Evolutionary conservation across 306 rosid genomes (phyloP).

Genomic region (Vigna mungo): DNA sequence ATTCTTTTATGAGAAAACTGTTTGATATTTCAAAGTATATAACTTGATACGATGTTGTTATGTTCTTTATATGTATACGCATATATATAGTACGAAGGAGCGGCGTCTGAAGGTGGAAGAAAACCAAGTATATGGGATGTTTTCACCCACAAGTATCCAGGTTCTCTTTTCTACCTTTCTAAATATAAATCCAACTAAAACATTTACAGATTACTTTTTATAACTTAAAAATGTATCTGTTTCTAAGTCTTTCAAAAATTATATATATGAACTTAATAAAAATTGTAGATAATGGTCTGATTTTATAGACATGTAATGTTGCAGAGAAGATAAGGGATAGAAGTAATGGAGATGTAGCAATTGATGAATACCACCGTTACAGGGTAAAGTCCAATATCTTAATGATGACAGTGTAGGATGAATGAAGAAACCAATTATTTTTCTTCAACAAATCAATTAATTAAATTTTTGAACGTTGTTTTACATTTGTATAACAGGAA

Average conservation of each 20-base stretch:
- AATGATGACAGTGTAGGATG: background rate
- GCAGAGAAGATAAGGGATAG: constrained; percentile 55
- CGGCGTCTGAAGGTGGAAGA: constrained; percentile 56
- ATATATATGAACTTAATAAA: too few species aligned
- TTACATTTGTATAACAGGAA: constrained; percentile 47
- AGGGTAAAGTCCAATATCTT: constrained; percentile 35
- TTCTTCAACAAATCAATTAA: background rate
- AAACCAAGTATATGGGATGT: constrained; percentile 62
- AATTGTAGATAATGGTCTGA: too few species aligned
- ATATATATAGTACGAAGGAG: constrained; percentile 63
- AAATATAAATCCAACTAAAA: too few species aligned
- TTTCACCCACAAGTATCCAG: constrained; percentile 54
- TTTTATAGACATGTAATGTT: background rate
- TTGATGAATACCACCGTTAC: constrained; percentile 56
- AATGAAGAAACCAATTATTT: too few species aligned
- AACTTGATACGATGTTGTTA: too few species aligned
- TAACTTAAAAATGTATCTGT: too few species aligned
- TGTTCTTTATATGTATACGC: too few species aligned
- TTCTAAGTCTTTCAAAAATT: too few species aligned
- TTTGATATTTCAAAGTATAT: too few species aligned
- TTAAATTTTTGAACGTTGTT: too few species aligned
- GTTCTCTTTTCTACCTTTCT: background rate
- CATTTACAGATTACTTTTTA: too few species aligned
- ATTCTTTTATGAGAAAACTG: too few species aligned
- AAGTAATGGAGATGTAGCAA: constrained; percentile 53